Conservation (phyloP, 352 stramenopile genomes). For the Phytophthora fragariaefolia region DNA sequence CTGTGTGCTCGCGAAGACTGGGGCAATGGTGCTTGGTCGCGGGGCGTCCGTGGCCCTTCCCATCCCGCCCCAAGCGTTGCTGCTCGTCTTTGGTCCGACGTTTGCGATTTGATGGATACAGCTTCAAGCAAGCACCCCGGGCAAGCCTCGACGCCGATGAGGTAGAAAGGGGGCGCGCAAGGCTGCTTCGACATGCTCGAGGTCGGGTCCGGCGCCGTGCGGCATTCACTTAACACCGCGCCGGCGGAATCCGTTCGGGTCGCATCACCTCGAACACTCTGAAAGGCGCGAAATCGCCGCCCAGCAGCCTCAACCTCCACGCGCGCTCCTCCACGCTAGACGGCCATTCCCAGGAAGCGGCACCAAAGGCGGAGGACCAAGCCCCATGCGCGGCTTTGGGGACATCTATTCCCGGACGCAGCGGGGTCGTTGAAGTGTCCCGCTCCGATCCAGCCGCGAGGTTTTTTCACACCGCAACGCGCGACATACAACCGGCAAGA, state of each 20-base stretch:
- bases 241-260: neutral
- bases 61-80: slow-evolving; percentile 26
- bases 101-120: slow-evolving; percentile 44
- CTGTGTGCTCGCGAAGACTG: slow-evolving; percentile 3
- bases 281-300: neutral
- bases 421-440: slow-evolving; percentile 12
- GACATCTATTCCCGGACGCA: slow-evolving; percentile 26
- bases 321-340: neutral
- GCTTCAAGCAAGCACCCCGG: slow-evolving; percentile 26
- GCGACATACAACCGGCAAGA: slow-evolving; percentile 18
- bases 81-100: slow-evolving; percentile 36
- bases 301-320: neutral
- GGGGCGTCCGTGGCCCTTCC: slow-evolving; percentile 31
- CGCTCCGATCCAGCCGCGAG: slow-evolving; percentile 25
- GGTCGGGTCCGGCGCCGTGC: slow-evolving; percentile 3
- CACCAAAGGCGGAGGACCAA: no score
- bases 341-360: neutral
- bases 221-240: slow-evolving; percentile 27
- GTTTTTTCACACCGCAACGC: slow-evolving; percentile 13
- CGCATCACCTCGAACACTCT: neutral
- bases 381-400: slow-evolving; percentile 14
- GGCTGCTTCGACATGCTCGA: neutral
- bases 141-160: slow-evolving; percentile 7
- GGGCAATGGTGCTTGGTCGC: neutral
- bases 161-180: slow-evolving; percentile 38